Evolutionary conservation across 805 yeast species (phyloP).

Genomic region (Hanseniaspora occidentalis): DNA sequence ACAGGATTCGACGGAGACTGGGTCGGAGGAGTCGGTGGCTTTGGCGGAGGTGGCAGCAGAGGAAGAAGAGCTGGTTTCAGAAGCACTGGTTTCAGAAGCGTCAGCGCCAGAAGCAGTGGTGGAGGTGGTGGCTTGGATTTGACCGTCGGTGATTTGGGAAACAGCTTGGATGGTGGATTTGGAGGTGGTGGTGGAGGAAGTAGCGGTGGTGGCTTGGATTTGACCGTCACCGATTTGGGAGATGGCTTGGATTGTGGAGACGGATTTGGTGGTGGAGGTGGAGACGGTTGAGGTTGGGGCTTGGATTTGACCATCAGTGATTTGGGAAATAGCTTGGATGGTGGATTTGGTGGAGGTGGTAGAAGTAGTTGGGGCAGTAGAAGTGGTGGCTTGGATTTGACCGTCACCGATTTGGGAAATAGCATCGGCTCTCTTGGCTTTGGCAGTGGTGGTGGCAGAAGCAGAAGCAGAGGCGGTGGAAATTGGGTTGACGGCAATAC

Average conservation of each 20-base stretch:
- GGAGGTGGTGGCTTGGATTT: conserved; percentile 9
- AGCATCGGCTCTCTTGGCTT: conserved; percentile 27
- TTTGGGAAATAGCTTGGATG: conserved; percentile 23
- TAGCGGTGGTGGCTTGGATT: conserved; percentile 26
- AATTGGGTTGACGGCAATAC: conserved; percentile 52
- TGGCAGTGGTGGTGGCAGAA: conserved; percentile 24
- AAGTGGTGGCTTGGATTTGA: conserved; percentile 39
- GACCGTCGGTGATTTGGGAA: conserved; percentile 23
- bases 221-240: conserved; percentile 31
- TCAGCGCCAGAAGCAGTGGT: conserved; percentile 20
- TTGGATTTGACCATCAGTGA: conserved; percentile 17
- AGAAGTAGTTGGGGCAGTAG: conserved; percentile 25
- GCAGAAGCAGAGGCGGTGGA: conserved; percentile 25
- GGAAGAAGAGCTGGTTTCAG: conserved; percentile 13
- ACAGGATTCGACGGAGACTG: conserved; percentile 16
- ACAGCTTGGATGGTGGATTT: conserved; percentile 19
- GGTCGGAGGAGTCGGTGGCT: conserved; percentile 10
- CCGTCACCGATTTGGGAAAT: conserved; percentile 52
- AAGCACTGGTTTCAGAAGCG: conserved; percentile 13
- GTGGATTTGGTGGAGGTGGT: conserved; percentile 17
- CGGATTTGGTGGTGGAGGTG: conserved; percentile 20
- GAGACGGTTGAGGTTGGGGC: conserved; percentile 8
- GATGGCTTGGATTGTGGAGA: conserved; percentile 22
- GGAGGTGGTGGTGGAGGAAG: conserved; percentile 16
- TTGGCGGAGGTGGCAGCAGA: conserved; percentile 16